A percentile compares a stretch with the other conserved stretches of the same genome.
These are phyloP conservation scores for Puccinia triticina DNA, from an alignment of 1,284 basidiomycete genomes.

Conservation along the genomic window DNA sequence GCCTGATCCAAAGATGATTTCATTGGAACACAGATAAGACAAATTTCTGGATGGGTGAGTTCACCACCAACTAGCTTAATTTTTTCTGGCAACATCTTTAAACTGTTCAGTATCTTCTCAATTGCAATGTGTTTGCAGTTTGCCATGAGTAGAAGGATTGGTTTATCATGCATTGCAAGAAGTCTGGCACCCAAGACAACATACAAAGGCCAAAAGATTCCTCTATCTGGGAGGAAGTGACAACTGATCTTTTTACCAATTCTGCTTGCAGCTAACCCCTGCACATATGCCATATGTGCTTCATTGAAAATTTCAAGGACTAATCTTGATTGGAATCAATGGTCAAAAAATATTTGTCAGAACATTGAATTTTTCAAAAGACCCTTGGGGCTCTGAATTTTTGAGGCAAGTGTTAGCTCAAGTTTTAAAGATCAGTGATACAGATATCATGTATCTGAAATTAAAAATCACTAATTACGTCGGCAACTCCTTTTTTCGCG, in stretches of 20 bases:
- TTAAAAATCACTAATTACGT: too few relatives aligned
- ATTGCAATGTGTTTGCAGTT: conserved; percentile 23
- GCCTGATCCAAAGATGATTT: not conserved
- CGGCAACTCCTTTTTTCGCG: too few relatives aligned
- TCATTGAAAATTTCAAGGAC: not conserved
- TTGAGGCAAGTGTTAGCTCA: too few relatives aligned
- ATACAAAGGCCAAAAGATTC: conserved; percentile 18
- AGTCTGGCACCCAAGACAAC: not conserved
- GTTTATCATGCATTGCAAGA: not conserved
- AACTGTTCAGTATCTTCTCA: not conserved
- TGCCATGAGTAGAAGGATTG: conserved; percentile 7
- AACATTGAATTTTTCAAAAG: conserved; percentile 22
- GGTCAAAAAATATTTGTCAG: not conserved
- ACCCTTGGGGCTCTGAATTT: conserved; percentile 14
- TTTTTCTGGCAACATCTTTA: not conserved
- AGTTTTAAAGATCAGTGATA: too few relatives aligned
- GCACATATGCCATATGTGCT: not conserved
- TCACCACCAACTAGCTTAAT: not conserved
- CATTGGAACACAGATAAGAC: not conserved
- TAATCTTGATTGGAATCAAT: not conserved
- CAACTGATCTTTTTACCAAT: not conserved
- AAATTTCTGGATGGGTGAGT: not conserved
- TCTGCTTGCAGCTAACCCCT: conserved; percentile 41
- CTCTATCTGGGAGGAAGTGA: not conserved
- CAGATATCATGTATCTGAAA: too few relatives aligned